These are phyloP conservation scores for Pseudogymnoascus sp. DNA, from an alignment of 2,329 filamentous ascomycete species.

Conservation along the genomic window DNA sequence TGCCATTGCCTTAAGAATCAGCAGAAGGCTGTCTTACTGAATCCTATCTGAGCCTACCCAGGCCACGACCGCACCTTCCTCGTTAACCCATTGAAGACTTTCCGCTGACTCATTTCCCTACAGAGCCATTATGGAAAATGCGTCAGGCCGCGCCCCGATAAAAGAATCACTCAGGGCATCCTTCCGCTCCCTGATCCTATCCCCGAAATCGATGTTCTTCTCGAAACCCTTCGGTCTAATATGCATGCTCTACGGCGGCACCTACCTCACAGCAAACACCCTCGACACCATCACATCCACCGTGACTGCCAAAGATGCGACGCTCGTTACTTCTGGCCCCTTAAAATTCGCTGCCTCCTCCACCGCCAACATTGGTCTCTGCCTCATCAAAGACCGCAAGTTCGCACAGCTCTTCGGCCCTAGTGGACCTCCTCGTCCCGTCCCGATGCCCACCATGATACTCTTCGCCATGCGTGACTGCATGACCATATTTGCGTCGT, in stretches of 20 bases:
- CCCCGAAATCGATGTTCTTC: constrained; percentile 52
- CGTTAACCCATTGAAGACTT: background rate
- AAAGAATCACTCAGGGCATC: constrained; percentile 50
- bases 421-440: constrained; percentile 41
- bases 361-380: constrained; percentile 73
- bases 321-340: constrained; percentile 60
- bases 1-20: background rate
- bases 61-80: background rate
- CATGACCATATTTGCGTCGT: constrained; percentile 83
- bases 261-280: constrained; percentile 79
- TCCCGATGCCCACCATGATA: constrained; percentile 62
- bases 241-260: constrained; percentile 72
- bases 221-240: constrained; percentile 62
- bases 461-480: constrained; percentile 79
- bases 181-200: constrained; percentile 44
- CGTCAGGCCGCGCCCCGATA: constrained; percentile 58
- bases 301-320: constrained; percentile 44
- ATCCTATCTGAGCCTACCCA: background rate
- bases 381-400: constrained; percentile 81
- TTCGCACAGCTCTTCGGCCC: constrained; percentile 79
- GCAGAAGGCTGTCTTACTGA: background rate
- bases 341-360: constrained; percentile 75
- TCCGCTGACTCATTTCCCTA: constrained; percentile 7
- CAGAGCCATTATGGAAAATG: constrained; percentile 73
- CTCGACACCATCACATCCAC: constrained; percentile 75